Evolutionary conservation across 768 basidiomycete species (phyloP).

Genomic region (Suillus luteus): DNA sequence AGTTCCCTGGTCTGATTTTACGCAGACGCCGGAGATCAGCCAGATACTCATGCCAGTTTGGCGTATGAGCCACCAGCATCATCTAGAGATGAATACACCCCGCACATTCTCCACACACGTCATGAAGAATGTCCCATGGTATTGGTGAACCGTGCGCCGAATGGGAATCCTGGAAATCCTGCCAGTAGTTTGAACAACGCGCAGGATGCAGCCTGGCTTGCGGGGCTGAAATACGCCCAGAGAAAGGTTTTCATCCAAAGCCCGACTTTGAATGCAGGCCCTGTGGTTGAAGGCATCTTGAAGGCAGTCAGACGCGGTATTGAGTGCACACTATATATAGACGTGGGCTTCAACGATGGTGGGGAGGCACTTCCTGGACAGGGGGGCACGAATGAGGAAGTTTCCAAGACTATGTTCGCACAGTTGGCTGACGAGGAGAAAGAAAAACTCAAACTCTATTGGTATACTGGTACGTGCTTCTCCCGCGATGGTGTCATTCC

Average conservation of each 20-base stretch:
- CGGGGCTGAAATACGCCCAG: slow-evolving; percentile 59
- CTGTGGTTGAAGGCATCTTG: slow-evolving; percentile 58
- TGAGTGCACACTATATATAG: slow-evolving; percentile 59
- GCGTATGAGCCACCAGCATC: slow-evolving; percentile 29
- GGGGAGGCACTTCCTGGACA: slow-evolving; percentile 67
- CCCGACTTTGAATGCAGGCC: slow-evolving; percentile 69
- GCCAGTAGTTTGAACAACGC: slow-evolving; percentile 48
- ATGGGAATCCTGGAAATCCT: slow-evolving; percentile 52
- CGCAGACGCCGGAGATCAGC: slow-evolving; percentile 38
- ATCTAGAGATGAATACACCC: slow-evolving; percentile 52
- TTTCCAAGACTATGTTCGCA: slow-evolving; percentile 59
- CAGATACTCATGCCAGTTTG: slow-evolving; percentile 33
- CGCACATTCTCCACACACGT: slow-evolving; percentile 60
- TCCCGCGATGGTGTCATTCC: slow-evolving; percentile 8
- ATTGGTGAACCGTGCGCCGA: slow-evolving; percentile 62
- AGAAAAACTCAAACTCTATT: slow-evolving; percentile 51
- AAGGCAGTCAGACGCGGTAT: slow-evolving; percentile 64
- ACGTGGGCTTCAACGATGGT: slow-evolving; percentile 57
- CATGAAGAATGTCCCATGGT: slow-evolving; percentile 65
- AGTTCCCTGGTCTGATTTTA: slow-evolving; percentile 16
- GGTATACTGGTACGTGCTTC: slow-evolving; percentile 46
- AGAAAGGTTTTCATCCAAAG: slow-evolving; percentile 73
- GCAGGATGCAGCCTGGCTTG: slow-evolving; percentile 70
- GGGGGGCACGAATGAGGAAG: slow-evolving; percentile 74
- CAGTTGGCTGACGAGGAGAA: slow-evolving; percentile 46